Conservation (phyloP, 352 stramenopile genomes). For the Phytophthora litchii region DNA sequence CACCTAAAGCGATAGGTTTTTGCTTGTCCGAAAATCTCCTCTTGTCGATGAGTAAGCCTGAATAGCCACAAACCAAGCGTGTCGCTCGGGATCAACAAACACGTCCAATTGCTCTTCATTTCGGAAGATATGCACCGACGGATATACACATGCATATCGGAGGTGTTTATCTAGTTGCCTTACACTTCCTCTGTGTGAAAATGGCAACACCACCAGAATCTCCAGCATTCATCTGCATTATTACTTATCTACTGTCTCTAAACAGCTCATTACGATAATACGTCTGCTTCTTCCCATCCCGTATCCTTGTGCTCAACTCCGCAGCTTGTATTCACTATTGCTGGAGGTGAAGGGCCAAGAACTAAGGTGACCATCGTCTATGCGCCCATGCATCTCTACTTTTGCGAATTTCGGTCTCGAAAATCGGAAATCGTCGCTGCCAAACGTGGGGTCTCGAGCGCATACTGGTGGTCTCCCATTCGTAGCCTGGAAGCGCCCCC, state of each 20-base stretch:
- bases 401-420: constrained; percentile 4
- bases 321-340: constrained; percentile 29
- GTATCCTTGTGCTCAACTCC: not conserved
- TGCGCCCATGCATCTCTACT: constrained; percentile 18
- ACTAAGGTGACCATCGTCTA: constrained; percentile 14
- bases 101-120: no score
- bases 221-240: not conserved
- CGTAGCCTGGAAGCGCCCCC: constrained; percentile 37
- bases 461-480: constrained; percentile 44
- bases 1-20: no score
- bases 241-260: not conserved
- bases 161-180: no score
- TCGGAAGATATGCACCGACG: no score
- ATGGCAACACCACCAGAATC: constrained; percentile 13
- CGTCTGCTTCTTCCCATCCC: not conserved
- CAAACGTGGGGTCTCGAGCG: constrained; percentile 36
- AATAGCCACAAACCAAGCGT: no score
- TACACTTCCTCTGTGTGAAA: no score
- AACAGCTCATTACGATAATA: not conserved
- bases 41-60: no score
- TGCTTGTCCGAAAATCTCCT: no score
- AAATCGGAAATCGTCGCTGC: constrained; percentile 19
- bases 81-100: no score
- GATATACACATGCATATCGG: no score
- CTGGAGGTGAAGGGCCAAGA: constrained; percentile 11